Percentiles rank a stretch among this genome's conserved stretches.
These are phyloP conservation scores for Heliocybe sulcata DNA, from an alignment of 1,284 basidiomycete species.

Conservation along the genomic window DNA sequence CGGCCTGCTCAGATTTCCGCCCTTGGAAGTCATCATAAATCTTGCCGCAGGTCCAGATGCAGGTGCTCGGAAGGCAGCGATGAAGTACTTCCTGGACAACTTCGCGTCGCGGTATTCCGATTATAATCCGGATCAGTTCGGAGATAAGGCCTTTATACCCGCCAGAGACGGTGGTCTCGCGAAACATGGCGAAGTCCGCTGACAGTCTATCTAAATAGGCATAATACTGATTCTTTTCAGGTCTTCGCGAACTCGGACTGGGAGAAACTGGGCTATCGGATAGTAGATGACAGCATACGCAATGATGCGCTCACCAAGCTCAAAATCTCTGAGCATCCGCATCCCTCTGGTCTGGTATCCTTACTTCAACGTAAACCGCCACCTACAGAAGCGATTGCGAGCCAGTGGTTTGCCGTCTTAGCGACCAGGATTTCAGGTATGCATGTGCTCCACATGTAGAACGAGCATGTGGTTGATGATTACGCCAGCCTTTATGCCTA, in stretches of 20 bases:
- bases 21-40: conserved; percentile 57
- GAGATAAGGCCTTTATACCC: conserved; percentile 75
- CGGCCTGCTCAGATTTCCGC: conserved; percentile 72
- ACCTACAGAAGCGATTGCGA: conserved; percentile 44
- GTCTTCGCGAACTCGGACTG: conserved; percentile 73
- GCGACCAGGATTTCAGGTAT: conserved; percentile 66
- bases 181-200: conserved; percentile 59
- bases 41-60: conserved; percentile 55
- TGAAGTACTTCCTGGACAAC: conserved; percentile 79
- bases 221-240: conserved; percentile 25
- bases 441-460: conserved; percentile 9
- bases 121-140: conserved; percentile 50
- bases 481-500: conserved; percentile 37
- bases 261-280: conserved; percentile 70
- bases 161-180: conserved; percentile 53
- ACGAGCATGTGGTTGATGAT: neutral
- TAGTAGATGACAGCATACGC: conserved; percentile 51
- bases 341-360: conserved; percentile 55
- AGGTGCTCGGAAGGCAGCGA: conserved; percentile 43
- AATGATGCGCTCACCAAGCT: conserved; percentile 63
- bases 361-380: conserved; percentile 64
- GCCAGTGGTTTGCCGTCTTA: conserved; percentile 72
- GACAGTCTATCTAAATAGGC: neutral
- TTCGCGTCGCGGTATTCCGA: conserved; percentile 54
- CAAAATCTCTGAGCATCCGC: conserved; percentile 71